These are phyloP conservation scores for Epichloe bromicola DNA, from an alignment of 2,329 filamentous ascomycete genomes.

Conservation along the genomic window DNA sequence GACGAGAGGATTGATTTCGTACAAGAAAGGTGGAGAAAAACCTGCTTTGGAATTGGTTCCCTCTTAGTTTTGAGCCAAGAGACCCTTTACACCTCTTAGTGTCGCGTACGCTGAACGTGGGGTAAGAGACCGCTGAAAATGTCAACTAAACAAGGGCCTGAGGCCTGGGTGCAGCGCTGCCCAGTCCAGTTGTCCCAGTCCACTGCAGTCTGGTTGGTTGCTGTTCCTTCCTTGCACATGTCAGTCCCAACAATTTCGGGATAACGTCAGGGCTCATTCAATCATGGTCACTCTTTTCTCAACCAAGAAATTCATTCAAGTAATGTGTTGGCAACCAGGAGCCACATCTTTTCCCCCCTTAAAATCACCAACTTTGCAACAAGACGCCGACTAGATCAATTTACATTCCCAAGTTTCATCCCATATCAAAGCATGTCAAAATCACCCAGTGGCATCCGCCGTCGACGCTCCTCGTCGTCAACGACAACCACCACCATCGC, in stretches of 20 bases:
- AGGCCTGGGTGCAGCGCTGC: no score
- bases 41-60: background rate
- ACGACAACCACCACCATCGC: constrained; percentile 12
- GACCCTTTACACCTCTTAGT: background rate
- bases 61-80: background rate
- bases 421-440: background rate
- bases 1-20: background rate
- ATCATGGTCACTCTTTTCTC: no score
- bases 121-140: no score
- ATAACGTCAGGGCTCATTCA: background rate
- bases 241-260: constrained; percentile 6
- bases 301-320: no score
- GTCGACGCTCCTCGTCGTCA: constrained; percentile 14
- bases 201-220: no score
- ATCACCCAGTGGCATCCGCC: background rate
- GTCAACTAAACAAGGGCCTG: no score
- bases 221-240: background rate
- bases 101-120: no score
- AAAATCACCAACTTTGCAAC: background rate
- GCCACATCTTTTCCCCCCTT: background rate
- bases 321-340: no score
- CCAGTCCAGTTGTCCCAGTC: no score
- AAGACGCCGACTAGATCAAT: background rate
- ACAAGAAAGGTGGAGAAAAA: background rate
- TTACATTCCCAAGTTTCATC: background rate